Evolutionary conservation across 495 filamentous ascomycete species (phyloP).

Genomic region (Penicillium samsonianum): DNA sequence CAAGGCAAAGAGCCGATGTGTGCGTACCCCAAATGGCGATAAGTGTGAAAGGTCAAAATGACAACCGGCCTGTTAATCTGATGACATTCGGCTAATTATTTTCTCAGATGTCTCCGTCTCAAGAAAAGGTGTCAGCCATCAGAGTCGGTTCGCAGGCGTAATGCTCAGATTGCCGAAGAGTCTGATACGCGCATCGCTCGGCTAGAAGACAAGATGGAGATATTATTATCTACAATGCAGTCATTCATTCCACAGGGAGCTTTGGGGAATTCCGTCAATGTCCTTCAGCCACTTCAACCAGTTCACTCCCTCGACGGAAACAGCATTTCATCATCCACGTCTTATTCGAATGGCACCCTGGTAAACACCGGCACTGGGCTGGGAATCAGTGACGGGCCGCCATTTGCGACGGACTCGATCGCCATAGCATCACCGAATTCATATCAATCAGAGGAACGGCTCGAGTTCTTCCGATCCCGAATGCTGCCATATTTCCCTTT

Average conservation of each 20-base stretch:
- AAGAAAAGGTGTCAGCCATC: conserved; percentile 42
- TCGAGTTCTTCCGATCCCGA: conserved; percentile 40
- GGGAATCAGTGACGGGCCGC: not conserved
- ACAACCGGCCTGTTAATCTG: not conserved
- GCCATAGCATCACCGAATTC: not conserved
- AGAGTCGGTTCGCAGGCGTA: conserved; percentile 34
- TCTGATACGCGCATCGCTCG: conserved; percentile 50
- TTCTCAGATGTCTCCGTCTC: conserved; percentile 46
- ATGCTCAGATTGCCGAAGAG: conserved; percentile 26
- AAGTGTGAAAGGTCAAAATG: conserved; percentile 27
- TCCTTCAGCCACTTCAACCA: not conserved
- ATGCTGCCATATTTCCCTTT: conserved; percentile 49
- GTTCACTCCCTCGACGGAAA: not conserved
- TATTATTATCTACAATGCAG: conserved; percentile 24
- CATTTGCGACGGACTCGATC: not conserved
- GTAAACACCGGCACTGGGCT: not conserved
- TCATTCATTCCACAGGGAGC: conserved; percentile 7
- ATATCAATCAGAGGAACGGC: conserved; percentile 36
- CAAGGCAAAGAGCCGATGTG: conserved; percentile 37
- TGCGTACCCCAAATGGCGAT: conserved; percentile 18
- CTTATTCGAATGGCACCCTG: not conserved
- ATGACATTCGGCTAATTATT: conserved; percentile 7
- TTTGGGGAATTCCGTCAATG: conserved; percentile 6
- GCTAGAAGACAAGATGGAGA: conserved; percentile 43
- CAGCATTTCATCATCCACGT: not conserved